Percentiles rank a stretch among this genome's conserved stretches.
phyloP scores from a whole-genome alignment of 176 grass and related monocot species.

The Hyparrhenia diplandra region DNA sequence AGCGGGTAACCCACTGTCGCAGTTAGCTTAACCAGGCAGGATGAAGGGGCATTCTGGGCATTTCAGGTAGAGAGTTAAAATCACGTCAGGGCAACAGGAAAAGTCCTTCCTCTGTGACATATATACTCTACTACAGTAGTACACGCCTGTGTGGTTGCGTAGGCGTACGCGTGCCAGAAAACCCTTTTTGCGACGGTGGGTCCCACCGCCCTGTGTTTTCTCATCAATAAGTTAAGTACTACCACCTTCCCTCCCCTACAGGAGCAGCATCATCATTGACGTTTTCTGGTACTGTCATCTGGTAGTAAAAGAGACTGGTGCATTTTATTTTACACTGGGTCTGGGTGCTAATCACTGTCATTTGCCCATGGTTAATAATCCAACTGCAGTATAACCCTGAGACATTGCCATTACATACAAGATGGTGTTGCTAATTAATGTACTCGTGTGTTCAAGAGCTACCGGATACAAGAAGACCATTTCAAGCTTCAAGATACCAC shows the following conservation, averaged over 20 bases:
- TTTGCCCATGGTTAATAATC: background rate
- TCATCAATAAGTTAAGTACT: slow-evolving; percentile 8
- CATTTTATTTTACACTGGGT: background rate
- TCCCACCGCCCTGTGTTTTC: slow-evolving; percentile 7
- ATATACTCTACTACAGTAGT: background rate
- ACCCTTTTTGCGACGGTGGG: background rate
- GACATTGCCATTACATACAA: background rate
- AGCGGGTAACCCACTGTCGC: slow-evolving; percentile 33
- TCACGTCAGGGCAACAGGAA: slow-evolving; percentile 25
- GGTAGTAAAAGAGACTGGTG: background rate
- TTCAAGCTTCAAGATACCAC: too few relatives aligned
- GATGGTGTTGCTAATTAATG: background rate
- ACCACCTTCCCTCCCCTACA: background rate
- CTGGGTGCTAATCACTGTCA: background rate
- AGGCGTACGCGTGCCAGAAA: slow-evolving; percentile 25
- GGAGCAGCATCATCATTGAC: slow-evolving; percentile 22
- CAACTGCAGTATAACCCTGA: background rate
- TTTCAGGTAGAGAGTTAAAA: slow-evolving; percentile 41
- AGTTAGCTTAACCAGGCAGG: slow-evolving; percentile 46
- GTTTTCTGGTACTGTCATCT: background rate
- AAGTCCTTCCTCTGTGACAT: slow-evolving; percentile 20
- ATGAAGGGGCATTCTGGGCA: background rate
- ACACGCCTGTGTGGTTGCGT: slow-evolving; percentile 25
- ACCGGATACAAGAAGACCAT: too few relatives aligned
- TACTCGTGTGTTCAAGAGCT: background rate